A percentile compares a stretch with the other conserved stretches of the same genome.
phyloP scores from a whole-genome alignment of 345 rosid species.

The Viola odorata region DNA sequence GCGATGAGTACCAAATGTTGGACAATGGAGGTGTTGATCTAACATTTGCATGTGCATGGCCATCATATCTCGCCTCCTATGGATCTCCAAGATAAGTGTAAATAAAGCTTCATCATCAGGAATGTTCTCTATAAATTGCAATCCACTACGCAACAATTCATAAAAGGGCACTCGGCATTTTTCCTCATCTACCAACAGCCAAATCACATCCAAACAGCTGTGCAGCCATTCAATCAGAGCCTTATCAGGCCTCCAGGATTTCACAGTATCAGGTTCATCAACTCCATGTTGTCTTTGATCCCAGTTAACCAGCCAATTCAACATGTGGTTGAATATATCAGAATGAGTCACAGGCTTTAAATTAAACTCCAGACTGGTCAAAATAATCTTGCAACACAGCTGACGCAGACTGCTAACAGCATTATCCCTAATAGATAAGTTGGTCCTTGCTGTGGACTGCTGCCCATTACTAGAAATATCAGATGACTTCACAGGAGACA shows the following conservation, averaged over 20 bases:
- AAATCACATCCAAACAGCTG: constrained; percentile 89
- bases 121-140: constrained; percentile 93
- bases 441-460: constrained; percentile 36
- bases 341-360: constrained; percentile 86
- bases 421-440: constrained; percentile 47
- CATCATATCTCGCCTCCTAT: constrained; percentile 93
- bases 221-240: constrained; percentile 80
- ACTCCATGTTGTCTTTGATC: constrained; percentile 70
- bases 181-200: constrained; percentile 83
- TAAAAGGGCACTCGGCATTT: constrained; percentile 91
- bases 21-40: constrained; percentile 97
- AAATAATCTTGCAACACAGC: constrained; percentile 84
- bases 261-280: constrained; percentile 56
- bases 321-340: constrained; percentile 69
- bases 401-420: constrained; percentile 71
- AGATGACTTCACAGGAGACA: constrained; percentile 54
- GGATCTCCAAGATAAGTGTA: constrained; percentile 91
- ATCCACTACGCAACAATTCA: constrained; percentile 80
- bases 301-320: constrained; percentile 93
- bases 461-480: constrained; percentile 48
- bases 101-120: constrained; percentile 96
- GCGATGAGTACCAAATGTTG: constrained; percentile 92
- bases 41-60: constrained; percentile 98
- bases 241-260: constrained; percentile 63
- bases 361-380: constrained; percentile 59